Evolutionary conservation across 1,139 yeast genomes (phyloP), one percentile per base, ranked within the genome.

Genomic region (Saccharomyces hybrid): DNA sequence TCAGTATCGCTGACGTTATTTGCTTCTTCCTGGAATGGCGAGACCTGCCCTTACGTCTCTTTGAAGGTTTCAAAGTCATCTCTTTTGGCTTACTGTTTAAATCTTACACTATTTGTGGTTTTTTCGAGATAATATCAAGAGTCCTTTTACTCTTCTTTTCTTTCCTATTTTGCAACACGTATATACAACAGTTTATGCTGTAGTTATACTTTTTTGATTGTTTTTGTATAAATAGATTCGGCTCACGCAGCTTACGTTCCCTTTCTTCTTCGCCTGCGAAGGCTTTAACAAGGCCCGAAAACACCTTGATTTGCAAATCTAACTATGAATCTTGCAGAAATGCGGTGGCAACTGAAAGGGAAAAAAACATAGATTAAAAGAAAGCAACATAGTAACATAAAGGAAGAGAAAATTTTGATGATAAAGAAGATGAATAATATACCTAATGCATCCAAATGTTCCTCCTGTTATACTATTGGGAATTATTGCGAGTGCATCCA

Each of bases 1-100:
- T 53, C 20, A 58, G 29, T 8, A 55, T 46, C 13, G 61, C 60
- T 16, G 44, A 38, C 13, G 44, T 38, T 38, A 38, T 38, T 20
- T 38, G 44, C 44, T 38, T 38, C 23, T 38, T 38, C 11, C 25
- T 20, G 6, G 44, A 38, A 16, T 38, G 44, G 5, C 44, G 44
- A 38, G 44, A 38, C n/a, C 44, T 38, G 23, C 44, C 25, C 13
- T 38, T 38, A 38, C 44, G 44, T 38, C 25, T 38, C 44, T 38
- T 38, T 20, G 44, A 38, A 20, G 44, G 11, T 20, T 11, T 38
- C 11, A 38, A 38, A 6, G 44, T 38, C 44, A 38, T 38, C 20
- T 38, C 25, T 20, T 34, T 20, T 38, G 23, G 25, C n/a, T 20
- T 38, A 20, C 44, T 38, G 16, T 20, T 9, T 11, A 11, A 20